These are phyloP conservation scores for Trichosporon asahii DNA, from an alignment of 1,284 basidiomycete genomes.

Conservation along the genomic window DNA sequence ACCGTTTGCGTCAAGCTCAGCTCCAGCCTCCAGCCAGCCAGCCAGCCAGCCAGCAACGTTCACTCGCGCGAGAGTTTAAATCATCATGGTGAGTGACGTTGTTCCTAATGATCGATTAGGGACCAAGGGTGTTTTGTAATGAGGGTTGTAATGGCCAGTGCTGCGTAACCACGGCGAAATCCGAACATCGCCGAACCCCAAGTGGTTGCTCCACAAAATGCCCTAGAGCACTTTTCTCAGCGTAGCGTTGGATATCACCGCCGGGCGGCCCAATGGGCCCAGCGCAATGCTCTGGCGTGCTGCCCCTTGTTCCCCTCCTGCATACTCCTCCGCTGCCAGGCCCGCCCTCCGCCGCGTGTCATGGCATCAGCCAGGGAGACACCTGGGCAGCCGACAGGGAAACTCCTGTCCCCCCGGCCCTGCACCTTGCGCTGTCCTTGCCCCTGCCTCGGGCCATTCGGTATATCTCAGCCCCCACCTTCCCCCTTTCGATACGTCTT, in stretches of 20 bases:
- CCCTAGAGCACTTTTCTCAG: neutral
- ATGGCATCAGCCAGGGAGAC: neutral
- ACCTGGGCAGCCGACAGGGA: neutral
- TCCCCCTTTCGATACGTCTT: conserved; percentile 6
- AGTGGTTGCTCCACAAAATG: conserved; percentile 9
- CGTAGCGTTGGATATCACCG: conserved; percentile 7
- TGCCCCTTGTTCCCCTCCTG: neutral
- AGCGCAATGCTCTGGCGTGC: neutral
- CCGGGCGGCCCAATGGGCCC: conserved; percentile 2
- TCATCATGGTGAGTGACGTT: conserved; percentile 6
- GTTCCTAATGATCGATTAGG: neutral
- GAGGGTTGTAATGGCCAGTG: neutral
- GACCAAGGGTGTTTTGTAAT: neutral
- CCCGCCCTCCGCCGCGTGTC: conserved; percentile 7
- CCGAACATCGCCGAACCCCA: conserved; percentile 15
- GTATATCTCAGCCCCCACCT: conserved; percentile 7
- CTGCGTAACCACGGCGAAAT: neutral
- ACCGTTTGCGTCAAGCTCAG: neutral
- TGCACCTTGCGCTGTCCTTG: neutral
- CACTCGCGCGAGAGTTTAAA: neutral
- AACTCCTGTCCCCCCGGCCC: neutral
- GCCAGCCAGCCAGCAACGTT: neutral
- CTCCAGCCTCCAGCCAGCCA: conserved; percentile 1
- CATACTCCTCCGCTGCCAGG: neutral
- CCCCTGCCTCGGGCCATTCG: conserved; percentile 8